phyloP scores from a whole-genome alignment of 768 basidiomycete species.

The Boletellus emodensis region DNA sequence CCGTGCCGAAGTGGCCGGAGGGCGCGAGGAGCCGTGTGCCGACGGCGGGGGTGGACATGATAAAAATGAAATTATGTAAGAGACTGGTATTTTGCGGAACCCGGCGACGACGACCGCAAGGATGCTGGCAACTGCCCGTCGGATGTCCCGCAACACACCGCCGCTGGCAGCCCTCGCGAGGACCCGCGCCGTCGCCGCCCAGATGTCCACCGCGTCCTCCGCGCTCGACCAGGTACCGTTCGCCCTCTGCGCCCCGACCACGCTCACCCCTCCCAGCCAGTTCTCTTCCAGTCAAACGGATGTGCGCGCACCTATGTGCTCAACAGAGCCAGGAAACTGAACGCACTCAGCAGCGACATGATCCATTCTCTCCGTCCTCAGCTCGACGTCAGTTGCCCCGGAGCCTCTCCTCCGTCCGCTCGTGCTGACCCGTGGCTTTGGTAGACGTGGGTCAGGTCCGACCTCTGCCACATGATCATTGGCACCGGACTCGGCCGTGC shows the following conservation, averaged over 20 bases:
- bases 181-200: slow-evolving; percentile 30
- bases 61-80: slow-evolving; percentile 3
- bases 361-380: slow-evolving; percentile 64
- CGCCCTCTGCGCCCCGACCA: not conserved
- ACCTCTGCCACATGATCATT: slow-evolving; percentile 68
- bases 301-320: slow-evolving; percentile 67
- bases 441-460: slow-evolving; percentile 73
- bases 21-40: slow-evolving; percentile 53
- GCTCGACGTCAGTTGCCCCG: slow-evolving; percentile 56
- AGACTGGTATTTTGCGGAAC: slow-evolving; percentile 1
- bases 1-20: slow-evolving; percentile 57
- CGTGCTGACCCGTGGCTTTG: slow-evolving; percentile 1
- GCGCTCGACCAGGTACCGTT: slow-evolving; percentile 24
- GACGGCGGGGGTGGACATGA: slow-evolving; percentile 13
- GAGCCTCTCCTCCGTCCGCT: not conserved
- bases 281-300: slow-evolving; percentile 67
- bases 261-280: slow-evolving; percentile 32
- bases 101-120: not conserved
- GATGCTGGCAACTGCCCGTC: slow-evolving; percentile 27
- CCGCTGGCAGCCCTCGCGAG: slow-evolving; percentile 27
- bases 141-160: slow-evolving; percentile 28
- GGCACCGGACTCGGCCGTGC: slow-evolving; percentile 68
- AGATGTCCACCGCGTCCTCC: slow-evolving; percentile 30
- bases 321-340: slow-evolving; percentile 76
- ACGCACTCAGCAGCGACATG: slow-evolving; percentile 81